Evolutionary conservation across 306 rosid species (phyloP), one percentile per base, ranked within the genome.

Genomic region (Adenanthera pavonina): DNA sequence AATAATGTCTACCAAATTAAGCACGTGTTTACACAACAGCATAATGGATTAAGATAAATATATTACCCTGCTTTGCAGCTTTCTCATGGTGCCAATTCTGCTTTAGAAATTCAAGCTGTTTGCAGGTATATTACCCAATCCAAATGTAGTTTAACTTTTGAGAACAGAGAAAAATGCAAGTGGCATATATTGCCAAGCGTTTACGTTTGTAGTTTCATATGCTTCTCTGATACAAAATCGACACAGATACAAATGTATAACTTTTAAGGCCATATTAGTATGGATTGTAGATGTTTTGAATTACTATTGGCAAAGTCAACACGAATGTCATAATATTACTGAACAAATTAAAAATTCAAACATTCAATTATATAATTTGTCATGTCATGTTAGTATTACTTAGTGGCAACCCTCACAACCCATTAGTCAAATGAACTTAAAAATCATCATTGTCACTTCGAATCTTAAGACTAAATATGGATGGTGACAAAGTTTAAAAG

Each of bases 1-100:
- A 65, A 17, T 48, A 43, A 35, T 64, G 61, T 54, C 85, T 35
- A 35, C 61, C 62, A 66, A 61, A 25, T 25, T 25, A 25, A 74
- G 20, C 85, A 54, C 85, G 34, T 56, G 52, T 72, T 11, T 75
- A 44, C 20, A 17, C 48, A 41, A 68, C 80, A 52, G 30, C 47
- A 65, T 30, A 66, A 35, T 20, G 30, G 10, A 71, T 47, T 40
- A 34, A 19, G 56, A 59, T 57, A 71, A 34, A 34, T 53, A 65
- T 65, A 65, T 33, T 9, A 16, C 9, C 44, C 44, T 52, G 19
- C 56, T 68, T 52, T 36, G 16, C 56, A 54, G 9, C 59, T 69
- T 40, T 14, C 69, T 68, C 33, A 11, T 66, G 47, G 20, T 64
- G 70, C 13, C 71, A 12, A 0, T 33, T 61, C 68, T 7, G 38